A percentile compares a stretch with the other conserved stretches of the same genome.
These are phyloP conservation scores for Hibiscus syriacus DNA, from an alignment of 345 rosid genomes.

Conservation along the genomic window DNA sequence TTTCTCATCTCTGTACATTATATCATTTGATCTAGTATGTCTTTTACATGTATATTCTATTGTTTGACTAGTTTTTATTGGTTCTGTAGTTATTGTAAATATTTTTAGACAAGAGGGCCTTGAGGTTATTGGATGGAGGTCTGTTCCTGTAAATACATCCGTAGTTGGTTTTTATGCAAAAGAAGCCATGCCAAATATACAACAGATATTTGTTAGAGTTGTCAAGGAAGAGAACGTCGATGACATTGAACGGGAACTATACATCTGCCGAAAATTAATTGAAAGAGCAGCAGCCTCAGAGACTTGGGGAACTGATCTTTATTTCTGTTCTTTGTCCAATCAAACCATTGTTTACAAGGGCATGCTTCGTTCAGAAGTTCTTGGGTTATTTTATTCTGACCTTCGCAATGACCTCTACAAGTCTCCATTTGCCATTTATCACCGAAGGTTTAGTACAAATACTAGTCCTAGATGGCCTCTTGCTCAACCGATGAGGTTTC, in stretches of 20 bases:
- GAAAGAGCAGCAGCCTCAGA: conserved; percentile 53
- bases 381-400: conserved; percentile 77
- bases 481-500: conserved; percentile 99
- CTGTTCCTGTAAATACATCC: conserved; percentile 81
- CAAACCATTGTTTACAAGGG: conserved; percentile 97
- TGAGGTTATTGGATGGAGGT: conserved; percentile 93
- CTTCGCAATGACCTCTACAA: conserved; percentile 66
- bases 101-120: conserved; percentile 89
- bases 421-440: conserved; percentile 94
- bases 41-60: background rate
- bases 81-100: conserved; percentile 56
- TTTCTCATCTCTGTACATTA: background rate
- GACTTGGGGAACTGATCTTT: conserved; percentile 83
- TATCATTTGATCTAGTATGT: background rate
- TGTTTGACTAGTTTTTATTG: conserved; percentile 21
- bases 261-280: conserved; percentile 84
- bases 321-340: conserved; percentile 89
- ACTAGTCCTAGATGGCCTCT: conserved; percentile 99
- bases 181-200: conserved; percentile 91
- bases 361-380: conserved; percentile 96
- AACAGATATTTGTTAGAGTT: conserved; percentile 87
- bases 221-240: conserved; percentile 78
- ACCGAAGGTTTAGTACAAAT: conserved; percentile 92
- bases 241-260: conserved; percentile 89
- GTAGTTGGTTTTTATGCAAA: conserved; percentile 90